Base-by-base conservation (phyloP, 495 filamentous ascomycete species). In the Neurospora africana region DNA sequence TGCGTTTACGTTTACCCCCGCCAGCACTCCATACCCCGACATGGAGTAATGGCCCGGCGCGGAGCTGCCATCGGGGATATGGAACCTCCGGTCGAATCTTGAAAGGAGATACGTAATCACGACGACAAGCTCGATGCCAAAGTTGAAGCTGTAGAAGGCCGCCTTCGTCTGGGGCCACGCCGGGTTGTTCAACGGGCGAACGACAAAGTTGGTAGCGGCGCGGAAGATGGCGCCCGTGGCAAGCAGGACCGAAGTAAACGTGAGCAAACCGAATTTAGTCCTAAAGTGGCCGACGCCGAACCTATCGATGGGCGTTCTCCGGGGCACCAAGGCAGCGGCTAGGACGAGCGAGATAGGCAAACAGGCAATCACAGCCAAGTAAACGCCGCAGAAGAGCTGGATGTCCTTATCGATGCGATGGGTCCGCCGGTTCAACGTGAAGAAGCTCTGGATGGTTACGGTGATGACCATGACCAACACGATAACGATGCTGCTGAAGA, bases 61-160 rank as follows among this genome's bases (percentile, higher is more conserved):
- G 19, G 76, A 80, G 61, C 78, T 79, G 33, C 83, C 83, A 71
- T 85, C 80, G 0, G 91, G 90, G n/a, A 97, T 83, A 73, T 87
- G 83, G 78, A 97, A 97, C 7, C 90, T 86, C 72, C 84, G 83
- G 75, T 98, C 93, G 39, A 95, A 87, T 30, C 93, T 85, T 5
- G 82, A 82, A 6, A 91, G 74, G 3, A 88, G 84, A 78, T 91
- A 94, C 4, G 89, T 74, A 10, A 81, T 81, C 3, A 95, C 86
- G 15, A 95, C 87, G 4, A 89, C 27, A 35, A 93, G 79, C 80
- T 98, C 94, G 15, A 93, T 82, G 1, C 80, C 82, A 74, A 94
- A 94, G 77, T 90, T 88, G 83, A 97, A 93, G 75, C 89, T 77
- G 80, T 94, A 97, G 81, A 95, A 97, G 75, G 87, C 88, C 4